Percentiles rank a stretch among this genome's conserved stretches.
Conservation (phyloP, 257 asterid genomes). For the Solanum tacnaense region DNA sequence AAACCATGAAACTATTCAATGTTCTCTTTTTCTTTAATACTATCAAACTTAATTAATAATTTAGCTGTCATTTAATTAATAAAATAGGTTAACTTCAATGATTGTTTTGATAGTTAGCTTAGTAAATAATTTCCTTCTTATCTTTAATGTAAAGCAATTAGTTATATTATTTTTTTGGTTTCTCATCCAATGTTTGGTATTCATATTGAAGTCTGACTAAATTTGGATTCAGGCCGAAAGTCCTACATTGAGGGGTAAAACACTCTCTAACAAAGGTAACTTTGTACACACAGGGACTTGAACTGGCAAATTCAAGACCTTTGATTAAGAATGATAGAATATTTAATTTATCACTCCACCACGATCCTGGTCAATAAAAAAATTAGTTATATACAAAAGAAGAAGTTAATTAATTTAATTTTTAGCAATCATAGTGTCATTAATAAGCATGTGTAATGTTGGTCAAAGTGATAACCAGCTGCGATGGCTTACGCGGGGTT, state of each 20-base stretch:
- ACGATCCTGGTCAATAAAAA: accelerated
- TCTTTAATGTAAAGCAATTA: not conserved
- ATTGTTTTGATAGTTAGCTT: not conserved
- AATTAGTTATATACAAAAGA: not conserved
- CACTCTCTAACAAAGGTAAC: not conserved
- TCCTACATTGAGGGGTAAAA: not conserved
- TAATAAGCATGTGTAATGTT: slow-evolving; percentile 9
- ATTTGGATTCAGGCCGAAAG: accelerated
- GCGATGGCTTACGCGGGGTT: not conserved
- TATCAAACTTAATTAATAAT: not conserved
- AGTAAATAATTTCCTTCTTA: not conserved
- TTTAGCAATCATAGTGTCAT: slow-evolving; percentile 1
- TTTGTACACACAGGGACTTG: too few relatives aligned
- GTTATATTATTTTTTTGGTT: too few relatives aligned
- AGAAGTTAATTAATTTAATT: not conserved
- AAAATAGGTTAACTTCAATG: not conserved
- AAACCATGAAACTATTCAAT: not conserved
- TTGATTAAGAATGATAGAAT: too few relatives aligned
- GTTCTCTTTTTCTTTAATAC: not conserved
- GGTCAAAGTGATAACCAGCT: slow-evolving; percentile 6
- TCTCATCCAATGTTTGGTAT: not conserved
- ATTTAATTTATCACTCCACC: not conserved
- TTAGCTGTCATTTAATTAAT: not conserved
- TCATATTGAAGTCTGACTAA: accelerated
- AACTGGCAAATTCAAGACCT: accelerated